These are phyloP conservation scores for Fusarium haematococcum DNA, from an alignment of 2,329 filamentous ascomycete species.

Conservation along the genomic window DNA sequence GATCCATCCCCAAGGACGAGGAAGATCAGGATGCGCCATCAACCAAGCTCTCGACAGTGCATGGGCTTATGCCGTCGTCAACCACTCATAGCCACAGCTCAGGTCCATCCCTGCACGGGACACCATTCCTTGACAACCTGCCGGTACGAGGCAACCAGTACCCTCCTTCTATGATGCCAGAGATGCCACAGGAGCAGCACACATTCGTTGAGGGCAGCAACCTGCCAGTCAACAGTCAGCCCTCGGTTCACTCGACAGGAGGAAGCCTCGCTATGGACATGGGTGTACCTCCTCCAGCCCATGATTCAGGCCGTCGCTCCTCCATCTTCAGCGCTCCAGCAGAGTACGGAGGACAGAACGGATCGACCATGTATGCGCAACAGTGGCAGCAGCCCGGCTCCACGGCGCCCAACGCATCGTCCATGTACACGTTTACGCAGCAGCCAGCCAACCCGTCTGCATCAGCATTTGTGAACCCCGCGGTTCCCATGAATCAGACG, in stretches of 20 bases:
- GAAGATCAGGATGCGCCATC: constrained; percentile 55
- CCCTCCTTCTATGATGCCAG: constrained; percentile 55
- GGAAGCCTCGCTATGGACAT: constrained; percentile 59
- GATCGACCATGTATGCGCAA: constrained; percentile 55
- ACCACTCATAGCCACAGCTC: constrained; percentile 56
- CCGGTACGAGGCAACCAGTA: constrained; percentile 58
- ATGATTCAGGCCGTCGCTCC: constrained; percentile 59
- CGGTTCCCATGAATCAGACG: constrained; percentile 48
- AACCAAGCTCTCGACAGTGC: constrained; percentile 48
- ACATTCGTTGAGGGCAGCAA: constrained; percentile 54
- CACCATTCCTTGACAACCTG: constrained; percentile 57
- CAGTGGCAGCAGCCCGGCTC: constrained; percentile 62
- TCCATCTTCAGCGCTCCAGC: constrained; percentile 53
- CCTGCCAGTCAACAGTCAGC: constrained; percentile 51
- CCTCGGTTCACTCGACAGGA: constrained; percentile 49
- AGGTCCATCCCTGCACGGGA: constrained; percentile 46
- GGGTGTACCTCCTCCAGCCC: constrained; percentile 54
- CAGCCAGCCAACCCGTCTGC: constrained; percentile 51
- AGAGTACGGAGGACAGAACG: constrained; percentile 58
- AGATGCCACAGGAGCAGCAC: constrained; percentile 56
- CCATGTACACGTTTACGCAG: constrained; percentile 60
- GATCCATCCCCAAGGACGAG: constrained; percentile 56
- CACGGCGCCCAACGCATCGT: constrained; percentile 53
- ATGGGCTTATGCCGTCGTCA: constrained; percentile 51
- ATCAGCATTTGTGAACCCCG: constrained; percentile 47